Conservation (phyloP, 805 yeast species). For the Monosporozyma siamensis region DNA sequence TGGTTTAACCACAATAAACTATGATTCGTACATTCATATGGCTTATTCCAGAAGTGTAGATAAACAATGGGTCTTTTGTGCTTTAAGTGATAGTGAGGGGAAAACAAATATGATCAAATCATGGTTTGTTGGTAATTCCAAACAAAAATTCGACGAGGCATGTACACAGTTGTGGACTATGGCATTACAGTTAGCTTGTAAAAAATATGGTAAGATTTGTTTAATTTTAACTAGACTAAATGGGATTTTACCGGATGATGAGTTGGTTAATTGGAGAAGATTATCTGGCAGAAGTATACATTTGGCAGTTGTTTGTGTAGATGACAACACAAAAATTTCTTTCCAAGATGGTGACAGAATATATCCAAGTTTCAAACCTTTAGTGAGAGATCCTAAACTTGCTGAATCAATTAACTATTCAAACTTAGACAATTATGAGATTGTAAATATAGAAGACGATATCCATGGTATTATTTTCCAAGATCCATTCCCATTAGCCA, state of each 20-base stretch:
- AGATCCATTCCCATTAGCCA: slow-evolving; percentile 55
- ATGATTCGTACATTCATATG: slow-evolving; percentile 70
- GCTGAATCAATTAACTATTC: slow-evolving; percentile 12
- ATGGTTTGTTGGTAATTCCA: slow-evolving; percentile 43
- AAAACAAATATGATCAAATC: slow-evolving; percentile 49
- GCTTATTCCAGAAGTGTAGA: slow-evolving; percentile 79
- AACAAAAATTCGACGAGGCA: slow-evolving; percentile 41
- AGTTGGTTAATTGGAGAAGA: slow-evolving; percentile 68
- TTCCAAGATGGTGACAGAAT: slow-evolving; percentile 28
- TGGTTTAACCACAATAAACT: slow-evolving; percentile 21
- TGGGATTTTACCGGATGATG: slow-evolving; percentile 74
- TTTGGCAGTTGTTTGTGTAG: slow-evolving; percentile 61
- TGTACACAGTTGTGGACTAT: slow-evolving; percentile 60
- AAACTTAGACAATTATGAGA: slow-evolving; percentile 22
- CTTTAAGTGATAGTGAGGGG: slow-evolving; percentile 86
- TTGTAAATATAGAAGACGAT: slow-evolving; percentile 44
- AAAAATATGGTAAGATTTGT: slow-evolving; percentile 43
- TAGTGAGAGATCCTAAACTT: slow-evolving; percentile 21
- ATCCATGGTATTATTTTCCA: slow-evolving; percentile 51
- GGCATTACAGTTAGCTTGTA: slow-evolving; percentile 38
- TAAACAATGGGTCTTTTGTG: slow-evolving; percentile 74
- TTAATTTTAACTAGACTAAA: slow-evolving; percentile 61
- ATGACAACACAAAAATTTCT: slow-evolving; percentile 42
- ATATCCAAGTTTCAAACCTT: slow-evolving; percentile 29
- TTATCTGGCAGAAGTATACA: slow-evolving; percentile 52